These are phyloP conservation scores for Hebeloma cylindrosporum DNA, from an alignment of 768 basidiomycete species.

Conservation along the genomic window DNA sequence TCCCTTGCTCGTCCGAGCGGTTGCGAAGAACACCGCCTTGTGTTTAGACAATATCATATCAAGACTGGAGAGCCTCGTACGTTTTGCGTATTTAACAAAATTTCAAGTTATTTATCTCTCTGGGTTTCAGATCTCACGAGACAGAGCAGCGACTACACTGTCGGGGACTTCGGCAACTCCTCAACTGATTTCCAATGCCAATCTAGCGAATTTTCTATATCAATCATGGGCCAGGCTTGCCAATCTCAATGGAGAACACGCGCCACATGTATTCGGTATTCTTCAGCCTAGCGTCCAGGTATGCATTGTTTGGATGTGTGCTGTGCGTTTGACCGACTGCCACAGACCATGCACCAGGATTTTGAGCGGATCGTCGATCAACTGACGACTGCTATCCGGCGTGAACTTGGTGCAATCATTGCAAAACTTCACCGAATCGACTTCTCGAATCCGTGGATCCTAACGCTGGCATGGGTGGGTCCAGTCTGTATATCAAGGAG, in stretches of 20 bases:
- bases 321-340: neutral
- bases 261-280: constrained; percentile 52
- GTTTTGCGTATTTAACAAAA: constrained; percentile 24
- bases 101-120: constrained; percentile 5
- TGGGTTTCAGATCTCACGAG: constrained; percentile 59
- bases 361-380: constrained; percentile 65
- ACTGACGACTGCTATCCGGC: constrained; percentile 64
- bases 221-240: constrained; percentile 69
- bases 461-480: constrained; percentile 57
- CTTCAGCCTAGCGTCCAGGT: constrained; percentile 64
- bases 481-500: constrained; percentile 91
- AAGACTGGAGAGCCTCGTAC: constrained; percentile 68
- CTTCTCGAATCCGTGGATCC: constrained; percentile 71
- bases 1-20: constrained; percentile 76
- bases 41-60: constrained; percentile 69
- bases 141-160: constrained; percentile 75
- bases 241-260: constrained; percentile 68
- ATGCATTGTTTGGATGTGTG: constrained; percentile 18
- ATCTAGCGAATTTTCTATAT: constrained; percentile 77
- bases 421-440: constrained; percentile 84
- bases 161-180: constrained; percentile 76
- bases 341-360: constrained; percentile 48
- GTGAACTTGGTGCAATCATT: constrained; percentile 79
- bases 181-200: constrained; percentile 76
- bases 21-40: constrained; percentile 70